Base-by-base conservation (phyloP, 1,284 basidiomycete genomes). In the Ceratobasidium sp. region DNA sequence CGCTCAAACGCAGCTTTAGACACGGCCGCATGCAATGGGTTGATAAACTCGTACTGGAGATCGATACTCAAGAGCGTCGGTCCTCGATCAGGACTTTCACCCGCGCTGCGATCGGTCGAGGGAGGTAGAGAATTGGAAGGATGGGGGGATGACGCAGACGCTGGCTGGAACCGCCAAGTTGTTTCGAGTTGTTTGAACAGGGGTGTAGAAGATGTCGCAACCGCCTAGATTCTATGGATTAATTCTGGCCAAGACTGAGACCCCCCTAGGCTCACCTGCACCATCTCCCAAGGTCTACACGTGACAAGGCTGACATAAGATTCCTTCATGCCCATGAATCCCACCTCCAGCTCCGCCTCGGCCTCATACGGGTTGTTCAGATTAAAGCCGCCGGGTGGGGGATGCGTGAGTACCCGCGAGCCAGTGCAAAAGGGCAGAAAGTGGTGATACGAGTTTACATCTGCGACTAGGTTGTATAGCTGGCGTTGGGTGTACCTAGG, bases 401-500 rank as follows among this genome's bases (percentile, higher is more conserved):
- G 74, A 17, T 78, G 77, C 38, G 78, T 77, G 43, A 95, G 80
- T 49, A 97, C 85, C 27, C 86, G 86, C 1, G 94, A 93, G 32
- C 82, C 80, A 17, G 86, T 87, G 80, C 96, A 98, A 78, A 94
- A 98, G 0, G 96, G 96, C 54, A 99, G 82, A 76, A 98, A 99
- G 57, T 82, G 81, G 12, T 88, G 84, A 79, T 98, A 99, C 3
- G 92, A 90, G 7, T 85, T 86, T 22, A 98, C 91, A 78, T 98
- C 91, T 15, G 94, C 86, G 53, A 99, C 93, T 69, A 98, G 80
- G 4, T 86, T 81, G 79, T 96, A 98, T 1, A 99, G 84, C 77
- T 98, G 87, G 52, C 83, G 82, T 70, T 83, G 86, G n/a, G 82
- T 81, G 75, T 91, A 93, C 31, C 88, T 92, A 77, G 78, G 77